Evolutionary conservation across 805 yeast species (phyloP).

Genomic region (Candida parachauliodes): DNA sequence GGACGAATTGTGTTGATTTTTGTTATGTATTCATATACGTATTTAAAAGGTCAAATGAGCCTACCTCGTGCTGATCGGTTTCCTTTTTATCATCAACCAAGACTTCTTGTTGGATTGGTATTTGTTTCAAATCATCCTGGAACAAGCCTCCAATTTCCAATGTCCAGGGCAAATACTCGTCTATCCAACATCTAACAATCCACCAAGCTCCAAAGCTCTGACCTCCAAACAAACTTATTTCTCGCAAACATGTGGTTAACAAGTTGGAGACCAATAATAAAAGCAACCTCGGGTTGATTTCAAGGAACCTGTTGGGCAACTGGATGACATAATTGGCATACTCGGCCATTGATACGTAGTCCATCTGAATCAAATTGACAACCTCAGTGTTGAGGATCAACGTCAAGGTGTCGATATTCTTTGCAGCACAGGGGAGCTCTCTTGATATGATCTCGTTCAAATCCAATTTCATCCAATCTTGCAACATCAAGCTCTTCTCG

Average conservation of each 20-base stretch:
- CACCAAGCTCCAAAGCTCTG: slow-evolving; percentile 72
- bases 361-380: slow-evolving; percentile 20
- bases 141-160: slow-evolving; percentile 61
- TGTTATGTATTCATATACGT: no score
- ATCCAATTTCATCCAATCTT: slow-evolving; percentile 58
- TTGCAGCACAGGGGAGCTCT: slow-evolving; percentile 48
- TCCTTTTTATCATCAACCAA: no score
- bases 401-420: slow-evolving; percentile 27
- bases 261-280: slow-evolving; percentile 50
- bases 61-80: slow-evolving; percentile 1
- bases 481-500: slow-evolving; percentile 49
- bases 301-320: slow-evolving; percentile 46
- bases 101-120: no score
- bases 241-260: slow-evolving; percentile 58
- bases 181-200: slow-evolving; percentile 72
- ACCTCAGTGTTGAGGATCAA: slow-evolving; percentile 34
- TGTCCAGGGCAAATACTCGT: slow-evolving; percentile 65
- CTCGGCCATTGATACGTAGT: slow-evolving; percentile 7
- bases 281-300: slow-evolving; percentile 54
- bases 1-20: no score
- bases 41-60: no score
- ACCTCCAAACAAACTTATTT: slow-evolving; percentile 55
- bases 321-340: slow-evolving; percentile 19
- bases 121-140: slow-evolving; percentile 28
- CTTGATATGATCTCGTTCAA: slow-evolving; percentile 41